These are phyloP conservation scores for Tylopilus rubrobrunneus DNA, from an alignment of 768 basidiomycete species.

Conservation along the genomic window DNA sequence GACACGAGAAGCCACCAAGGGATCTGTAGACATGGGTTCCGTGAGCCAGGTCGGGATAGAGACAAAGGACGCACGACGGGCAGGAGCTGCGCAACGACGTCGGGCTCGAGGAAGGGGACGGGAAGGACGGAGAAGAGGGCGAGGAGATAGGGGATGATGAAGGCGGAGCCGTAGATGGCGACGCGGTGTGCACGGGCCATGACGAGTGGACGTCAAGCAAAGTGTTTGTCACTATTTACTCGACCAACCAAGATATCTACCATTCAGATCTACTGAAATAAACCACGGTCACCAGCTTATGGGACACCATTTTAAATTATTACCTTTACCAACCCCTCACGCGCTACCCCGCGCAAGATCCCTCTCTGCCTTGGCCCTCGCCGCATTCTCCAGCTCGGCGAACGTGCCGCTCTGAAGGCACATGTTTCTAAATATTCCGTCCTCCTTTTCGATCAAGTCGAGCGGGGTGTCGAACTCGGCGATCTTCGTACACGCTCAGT, in stretches of 20 bases:
- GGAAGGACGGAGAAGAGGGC: constrained; percentile 13
- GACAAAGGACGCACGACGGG: constrained; percentile 12
- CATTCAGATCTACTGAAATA: no score
- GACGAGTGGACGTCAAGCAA: neutral
- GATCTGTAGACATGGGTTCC: constrained; percentile 23
- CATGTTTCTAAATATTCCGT: constrained; percentile 67
- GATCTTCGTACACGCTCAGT: constrained; percentile 27
- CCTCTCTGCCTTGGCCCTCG: constrained; percentile 39
- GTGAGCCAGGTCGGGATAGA: neutral
- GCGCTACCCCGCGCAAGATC: neutral
- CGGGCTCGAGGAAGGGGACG: constrained; percentile 12
- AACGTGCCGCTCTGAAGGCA: constrained; percentile 68
- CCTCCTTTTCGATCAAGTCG: constrained; percentile 58
- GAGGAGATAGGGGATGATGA: constrained; percentile 42
- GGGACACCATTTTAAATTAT: no score
- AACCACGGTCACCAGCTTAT: no score
- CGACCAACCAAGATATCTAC: no score
- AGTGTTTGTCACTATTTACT: no score
- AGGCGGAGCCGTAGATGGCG: constrained; percentile 40
- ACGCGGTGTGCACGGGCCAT: constrained; percentile 67
- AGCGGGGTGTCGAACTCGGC: constrained; percentile 71
- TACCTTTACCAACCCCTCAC: neutral
- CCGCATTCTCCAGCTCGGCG: constrained; percentile 54
- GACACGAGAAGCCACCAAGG: constrained; percentile 82
- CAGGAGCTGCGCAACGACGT: constrained; percentile 3